Conservation (phyloP, 257 asterid genomes). For the Primulina eburnea region DNA sequence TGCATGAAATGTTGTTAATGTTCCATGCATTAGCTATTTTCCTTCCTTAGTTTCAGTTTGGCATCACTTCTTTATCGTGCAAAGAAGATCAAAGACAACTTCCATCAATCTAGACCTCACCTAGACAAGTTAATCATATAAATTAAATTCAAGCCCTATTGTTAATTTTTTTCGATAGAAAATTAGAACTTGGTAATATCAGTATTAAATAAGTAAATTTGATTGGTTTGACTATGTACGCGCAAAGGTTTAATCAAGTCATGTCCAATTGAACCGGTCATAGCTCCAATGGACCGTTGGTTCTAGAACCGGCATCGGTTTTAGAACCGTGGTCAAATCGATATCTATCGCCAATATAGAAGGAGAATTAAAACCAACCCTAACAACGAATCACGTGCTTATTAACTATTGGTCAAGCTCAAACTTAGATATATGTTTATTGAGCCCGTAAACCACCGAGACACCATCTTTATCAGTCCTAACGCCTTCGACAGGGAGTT, state of each 20-base stretch:
- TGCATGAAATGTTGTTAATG: neutral
- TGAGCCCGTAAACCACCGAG: neutral
- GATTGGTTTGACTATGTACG: too few relatives aligned
- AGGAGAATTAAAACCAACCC: neutral
- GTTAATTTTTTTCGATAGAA: neutral
- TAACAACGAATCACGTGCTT: neutral
- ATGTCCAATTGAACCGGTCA: neutral
- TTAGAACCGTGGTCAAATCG: neutral
- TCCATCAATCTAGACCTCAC: neutral
- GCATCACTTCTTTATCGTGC: neutral
- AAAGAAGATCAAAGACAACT: neutral
- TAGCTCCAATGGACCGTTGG: neutral
- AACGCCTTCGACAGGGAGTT: neutral
- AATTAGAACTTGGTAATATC: too few relatives aligned
- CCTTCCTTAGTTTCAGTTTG: slow-evolving; percentile 10
- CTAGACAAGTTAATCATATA: neutral
- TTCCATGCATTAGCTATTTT: slow-evolving; percentile 11
- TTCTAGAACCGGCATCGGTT: neutral
- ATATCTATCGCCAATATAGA: neutral
- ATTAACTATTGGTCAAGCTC: neutral
- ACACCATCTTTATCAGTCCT: neutral
- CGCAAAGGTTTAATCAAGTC: neutral
- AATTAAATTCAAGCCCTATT: neutral
- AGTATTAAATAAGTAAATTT: too few relatives aligned
- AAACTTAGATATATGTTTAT: neutral